Conservation (phyloP, 2,329 filamentous ascomycete species). For the Phaeosphaeriaceae sp. region DNA sequence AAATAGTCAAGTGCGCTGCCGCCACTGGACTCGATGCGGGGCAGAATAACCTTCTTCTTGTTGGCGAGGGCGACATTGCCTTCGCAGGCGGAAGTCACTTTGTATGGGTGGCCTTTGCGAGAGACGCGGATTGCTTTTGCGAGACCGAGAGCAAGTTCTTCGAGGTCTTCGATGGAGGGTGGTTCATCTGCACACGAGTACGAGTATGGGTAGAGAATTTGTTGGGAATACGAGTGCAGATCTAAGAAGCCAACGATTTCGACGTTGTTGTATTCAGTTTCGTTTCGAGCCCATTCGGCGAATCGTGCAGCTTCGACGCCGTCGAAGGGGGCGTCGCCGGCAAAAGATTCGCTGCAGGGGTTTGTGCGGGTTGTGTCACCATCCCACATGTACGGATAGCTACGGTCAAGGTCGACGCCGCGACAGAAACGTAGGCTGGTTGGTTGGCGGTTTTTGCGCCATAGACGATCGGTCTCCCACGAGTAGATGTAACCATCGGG, state of each 20-base stretch:
- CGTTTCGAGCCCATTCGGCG: slow-evolving; percentile 81
- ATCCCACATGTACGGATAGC: slow-evolving; percentile 87
- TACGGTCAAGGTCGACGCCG: slow-evolving; percentile 87
- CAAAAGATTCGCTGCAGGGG: slow-evolving; percentile 90
- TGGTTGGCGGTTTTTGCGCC: slow-evolving; percentile 91
- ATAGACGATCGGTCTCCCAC: slow-evolving; percentile 89
- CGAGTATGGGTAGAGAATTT: slow-evolving; percentile 90
- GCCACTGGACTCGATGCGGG: slow-evolving; percentile 74
- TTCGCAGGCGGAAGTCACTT: slow-evolving; percentile 83
- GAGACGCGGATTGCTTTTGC: slow-evolving; percentile 87
- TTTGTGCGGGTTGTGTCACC: slow-evolving; percentile 67
- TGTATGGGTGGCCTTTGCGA: slow-evolving; percentile 70
- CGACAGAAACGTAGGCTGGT: slow-evolving; percentile 83
- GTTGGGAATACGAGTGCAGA: slow-evolving; percentile 93
- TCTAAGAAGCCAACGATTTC: slow-evolving; percentile 87
- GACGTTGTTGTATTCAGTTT: slow-evolving; percentile 72
- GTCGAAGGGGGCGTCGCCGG: slow-evolving; percentile 82
- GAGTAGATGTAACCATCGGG: slow-evolving; percentile 95
- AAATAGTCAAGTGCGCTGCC: slow-evolving; percentile 95
- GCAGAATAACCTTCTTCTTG: slow-evolving; percentile 47
- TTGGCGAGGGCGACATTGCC: slow-evolving; percentile 64
- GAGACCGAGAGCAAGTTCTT: slow-evolving; percentile 86
- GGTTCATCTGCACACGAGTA: slow-evolving; percentile 81
- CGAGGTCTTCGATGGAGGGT: slow-evolving; percentile 86
- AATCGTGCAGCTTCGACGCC: slow-evolving; percentile 78